Evolutionary conservation across 257 asterid species (phyloP), one percentile per base, ranked within the genome.

Genomic region (Gynochthodes officinalis): DNA sequence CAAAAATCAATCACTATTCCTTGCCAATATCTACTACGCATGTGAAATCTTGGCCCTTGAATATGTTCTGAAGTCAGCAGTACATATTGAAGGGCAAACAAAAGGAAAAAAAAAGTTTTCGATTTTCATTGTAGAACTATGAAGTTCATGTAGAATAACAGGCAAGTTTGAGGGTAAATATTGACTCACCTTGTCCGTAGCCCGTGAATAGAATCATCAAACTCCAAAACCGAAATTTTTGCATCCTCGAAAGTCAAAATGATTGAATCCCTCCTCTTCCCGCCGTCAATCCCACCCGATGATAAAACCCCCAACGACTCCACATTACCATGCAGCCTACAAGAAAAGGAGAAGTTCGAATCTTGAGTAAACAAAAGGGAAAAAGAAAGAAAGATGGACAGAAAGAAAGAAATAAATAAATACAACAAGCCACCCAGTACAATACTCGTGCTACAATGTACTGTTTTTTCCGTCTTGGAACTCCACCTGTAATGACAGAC

Each of bases 241-340:
- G 99, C 99, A 77, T 94, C 98, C 75, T 84, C 85, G 68, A 91
- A 94, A 58, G 93, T 83, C 83, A 94, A 78, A 73, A 94, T 87
- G 75, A 94, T 85, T n/a, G 98, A 83, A 79, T 89, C 99, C 73
- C 96, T 89, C 81, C 82, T 84, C 88, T 76, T 89, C 70, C 95
- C 96, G 50, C 86, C 90, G 80, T 87, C 94, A 83, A 81, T 77
- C 39, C 89, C 87, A 55, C 97, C 97, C 40, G 82, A 82, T 19
- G 95, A 78, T 74, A 94, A 81, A 69, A 94, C 84, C 16, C 86
- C 95, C 80, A 94, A 74, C 12, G 97, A 88, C 83, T 94, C 96
- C 80, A 94, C 93, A 84, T 94, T 94, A 64, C 97, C 99, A 74
- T 94, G 97, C 89, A 94, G 82, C 87, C 99, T 94, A 15, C 30